These are phyloP conservation scores for Penstemon davidsonii DNA, from an alignment of 257 asterid species.

Conservation along the genomic window DNA sequence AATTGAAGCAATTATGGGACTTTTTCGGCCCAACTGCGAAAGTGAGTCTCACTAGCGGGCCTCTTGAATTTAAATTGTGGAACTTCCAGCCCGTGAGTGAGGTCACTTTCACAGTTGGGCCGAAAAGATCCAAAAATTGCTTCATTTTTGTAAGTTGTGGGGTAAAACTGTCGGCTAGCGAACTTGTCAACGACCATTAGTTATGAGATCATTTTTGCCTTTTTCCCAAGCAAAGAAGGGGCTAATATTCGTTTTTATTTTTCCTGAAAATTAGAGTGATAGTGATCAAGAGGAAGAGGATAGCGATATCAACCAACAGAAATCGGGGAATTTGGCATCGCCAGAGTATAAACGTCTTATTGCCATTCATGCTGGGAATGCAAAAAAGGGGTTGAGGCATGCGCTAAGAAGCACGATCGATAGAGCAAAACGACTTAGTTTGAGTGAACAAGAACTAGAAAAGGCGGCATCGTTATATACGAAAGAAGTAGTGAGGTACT, in stretches of 20 bases:
- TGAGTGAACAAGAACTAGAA: slow-evolving; percentile 75
- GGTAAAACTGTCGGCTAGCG: too few species aligned
- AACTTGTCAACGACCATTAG: too few species aligned
- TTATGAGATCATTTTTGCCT: too few species aligned
- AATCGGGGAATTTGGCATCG: slow-evolving; percentile 42
- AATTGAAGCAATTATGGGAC: too few species aligned
- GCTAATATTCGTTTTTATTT: neutral
- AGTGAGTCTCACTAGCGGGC: too few species aligned
- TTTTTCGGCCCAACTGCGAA: too few species aligned
- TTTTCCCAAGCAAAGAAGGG: neutral
- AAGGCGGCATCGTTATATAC: slow-evolving; percentile 64
- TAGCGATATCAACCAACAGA: slow-evolving; percentile 36
- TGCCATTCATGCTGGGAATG: slow-evolving; percentile 93
- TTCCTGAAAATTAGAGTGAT: slow-evolving; percentile 40
- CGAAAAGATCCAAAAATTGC: too few species aligned
- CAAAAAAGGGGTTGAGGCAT: slow-evolving; percentile 68
- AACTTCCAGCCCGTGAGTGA: too few species aligned
- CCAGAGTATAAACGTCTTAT: slow-evolving; percentile 70
- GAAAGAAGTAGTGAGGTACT: slow-evolving; percentile 61
- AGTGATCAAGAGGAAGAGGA: slow-evolving; percentile 45
- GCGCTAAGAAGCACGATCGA: slow-evolving; percentile 49
- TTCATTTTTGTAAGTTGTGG: too few species aligned
- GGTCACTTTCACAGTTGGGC: too few species aligned
- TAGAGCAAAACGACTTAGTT: slow-evolving; percentile 76
- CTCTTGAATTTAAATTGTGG: too few species aligned